These are phyloP conservation scores for Termitomyces sp. DNA, from an alignment of 1,284 basidiomycete species.

Conservation along the genomic window DNA sequence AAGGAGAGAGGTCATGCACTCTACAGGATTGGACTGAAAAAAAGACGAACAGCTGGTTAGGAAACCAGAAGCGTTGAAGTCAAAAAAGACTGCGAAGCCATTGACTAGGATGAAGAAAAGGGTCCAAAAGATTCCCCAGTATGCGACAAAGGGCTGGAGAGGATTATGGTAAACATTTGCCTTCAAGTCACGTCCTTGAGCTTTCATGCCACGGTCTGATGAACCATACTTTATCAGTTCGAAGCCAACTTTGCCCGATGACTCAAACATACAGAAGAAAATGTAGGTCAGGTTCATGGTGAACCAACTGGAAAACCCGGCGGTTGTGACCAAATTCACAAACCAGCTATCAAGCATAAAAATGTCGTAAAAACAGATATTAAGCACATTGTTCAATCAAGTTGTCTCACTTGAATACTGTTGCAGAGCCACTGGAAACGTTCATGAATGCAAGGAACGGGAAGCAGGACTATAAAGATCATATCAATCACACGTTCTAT, in stretches of 20 bases:
- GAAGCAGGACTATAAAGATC: slow-evolving; percentile 26
- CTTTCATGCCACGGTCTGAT: slow-evolving; percentile 50
- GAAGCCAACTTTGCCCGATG: not conserved
- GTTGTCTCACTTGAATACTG: slow-evolving; percentile 35
- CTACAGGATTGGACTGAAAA: not conserved
- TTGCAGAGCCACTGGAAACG: slow-evolving; percentile 32
- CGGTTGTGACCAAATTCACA: slow-evolving; percentile 37
- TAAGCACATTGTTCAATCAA: slow-evolving; percentile 18
- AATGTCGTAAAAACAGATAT: not conserved
- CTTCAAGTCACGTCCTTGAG: slow-evolving; percentile 57
- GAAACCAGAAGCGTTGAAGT: slow-evolving; percentile 57
- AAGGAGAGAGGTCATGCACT: not conserved
- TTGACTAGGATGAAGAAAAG: slow-evolving; percentile 56
- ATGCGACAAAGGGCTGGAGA: slow-evolving; percentile 56
- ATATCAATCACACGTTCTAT: not conserved
- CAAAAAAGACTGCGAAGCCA: slow-evolving; percentile 60
- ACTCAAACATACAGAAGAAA: slow-evolving; percentile 52
- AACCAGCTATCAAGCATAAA: slow-evolving; percentile 31
- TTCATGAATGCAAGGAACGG: slow-evolving; percentile 37
- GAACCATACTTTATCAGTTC: slow-evolving; percentile 8
- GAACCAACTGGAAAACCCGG: slow-evolving; percentile 58
- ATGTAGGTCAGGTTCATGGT: slow-evolving; percentile 71
- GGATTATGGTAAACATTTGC: slow-evolving; percentile 52
- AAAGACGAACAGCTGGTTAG: slow-evolving; percentile 51
- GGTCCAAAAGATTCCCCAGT: slow-evolving; percentile 51